Conservation (phyloP, 2,329 filamentous ascomycete species). For the Cladosporium sp. region DNA sequence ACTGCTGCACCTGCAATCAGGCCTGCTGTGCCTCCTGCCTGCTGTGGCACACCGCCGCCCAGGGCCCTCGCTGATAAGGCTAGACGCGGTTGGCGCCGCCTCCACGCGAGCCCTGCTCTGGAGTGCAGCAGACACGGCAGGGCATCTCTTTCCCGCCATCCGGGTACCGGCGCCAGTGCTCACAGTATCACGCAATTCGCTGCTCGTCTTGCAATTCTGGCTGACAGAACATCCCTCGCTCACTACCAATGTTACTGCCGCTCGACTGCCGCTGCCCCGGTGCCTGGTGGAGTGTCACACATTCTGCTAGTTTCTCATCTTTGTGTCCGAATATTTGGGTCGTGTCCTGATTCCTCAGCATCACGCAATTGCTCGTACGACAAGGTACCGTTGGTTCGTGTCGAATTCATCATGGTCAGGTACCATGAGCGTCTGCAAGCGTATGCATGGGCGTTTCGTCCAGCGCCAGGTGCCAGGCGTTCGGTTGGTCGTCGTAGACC, state of each 20-base stretch:
- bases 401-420: not conserved
- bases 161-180: not conserved
- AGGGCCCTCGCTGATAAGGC: too few species aligned
- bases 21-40: not conserved
- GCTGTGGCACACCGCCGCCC: not conserved
- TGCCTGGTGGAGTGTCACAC: too few species aligned
- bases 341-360: not conserved
- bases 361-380: not conserved
- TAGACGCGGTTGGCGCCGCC: not conserved
- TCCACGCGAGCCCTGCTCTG: slow-evolving; percentile 1
- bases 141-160: not conserved
- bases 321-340: not conserved
- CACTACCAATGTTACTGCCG: too few species aligned
- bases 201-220: not conserved
- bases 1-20: too few species aligned
- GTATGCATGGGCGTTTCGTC: too few species aligned
- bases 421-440: not conserved
- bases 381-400: not conserved
- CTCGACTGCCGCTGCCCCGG: too few species aligned
- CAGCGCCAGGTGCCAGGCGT: too few species aligned
- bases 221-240: not conserved
- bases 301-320: not conserved
- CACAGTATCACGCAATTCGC: not conserved
- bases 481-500: too few species aligned
- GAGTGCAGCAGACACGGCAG: not conserved